Evolutionary conservation across 1,284 basidiomycete species (phyloP).

Genomic region (Caloboletus inedulis): DNA sequence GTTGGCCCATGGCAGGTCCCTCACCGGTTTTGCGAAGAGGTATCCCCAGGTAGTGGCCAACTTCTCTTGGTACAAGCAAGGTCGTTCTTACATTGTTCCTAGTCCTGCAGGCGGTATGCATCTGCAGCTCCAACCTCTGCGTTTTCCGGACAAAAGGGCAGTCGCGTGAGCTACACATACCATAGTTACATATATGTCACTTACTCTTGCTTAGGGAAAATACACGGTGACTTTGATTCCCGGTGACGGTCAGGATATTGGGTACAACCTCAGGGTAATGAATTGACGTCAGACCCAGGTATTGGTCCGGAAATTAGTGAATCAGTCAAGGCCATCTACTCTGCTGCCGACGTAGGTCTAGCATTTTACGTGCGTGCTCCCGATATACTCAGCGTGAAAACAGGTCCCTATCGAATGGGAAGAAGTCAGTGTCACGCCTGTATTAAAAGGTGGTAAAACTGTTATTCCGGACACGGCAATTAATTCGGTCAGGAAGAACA

Average conservation of each 20-base stretch:
- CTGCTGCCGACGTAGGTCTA: conserved; percentile 70
- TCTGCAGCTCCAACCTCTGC: conserved; percentile 77
- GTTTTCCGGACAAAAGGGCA: conserved; percentile 85
- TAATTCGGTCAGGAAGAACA: conserved; percentile 92
- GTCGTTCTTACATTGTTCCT: conserved; percentile 16
- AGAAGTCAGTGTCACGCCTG: conserved; percentile 95
- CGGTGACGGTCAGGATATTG: conserved; percentile 70
- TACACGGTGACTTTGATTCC: conserved; percentile 92
- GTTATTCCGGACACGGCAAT: conserved; percentile 95
- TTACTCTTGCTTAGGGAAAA: conserved; percentile 67
- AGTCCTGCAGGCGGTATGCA: conserved; percentile 65
- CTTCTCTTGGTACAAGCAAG: conserved; percentile 7
- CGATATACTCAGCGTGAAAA: conserved; percentile 7
- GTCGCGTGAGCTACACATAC: conserved; percentile 58
- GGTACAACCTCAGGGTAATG: conserved; percentile 21
- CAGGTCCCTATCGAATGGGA: conserved; percentile 98
- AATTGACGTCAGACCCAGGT: conserved; percentile 48
- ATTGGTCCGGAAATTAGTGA: conserved; percentile 99
- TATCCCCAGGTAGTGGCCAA: conserved; percentile 41
- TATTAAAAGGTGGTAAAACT: conserved; percentile 93
- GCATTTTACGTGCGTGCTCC: conserved; percentile 5
- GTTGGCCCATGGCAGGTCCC: conserved; percentile 51
- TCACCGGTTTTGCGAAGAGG: conserved; percentile 52
- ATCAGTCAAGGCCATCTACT: conserved; percentile 93
- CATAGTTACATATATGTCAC: background rate